Conservation (phyloP, 768 basidiomycete species). For the Leccinum variicolor region DNA sequence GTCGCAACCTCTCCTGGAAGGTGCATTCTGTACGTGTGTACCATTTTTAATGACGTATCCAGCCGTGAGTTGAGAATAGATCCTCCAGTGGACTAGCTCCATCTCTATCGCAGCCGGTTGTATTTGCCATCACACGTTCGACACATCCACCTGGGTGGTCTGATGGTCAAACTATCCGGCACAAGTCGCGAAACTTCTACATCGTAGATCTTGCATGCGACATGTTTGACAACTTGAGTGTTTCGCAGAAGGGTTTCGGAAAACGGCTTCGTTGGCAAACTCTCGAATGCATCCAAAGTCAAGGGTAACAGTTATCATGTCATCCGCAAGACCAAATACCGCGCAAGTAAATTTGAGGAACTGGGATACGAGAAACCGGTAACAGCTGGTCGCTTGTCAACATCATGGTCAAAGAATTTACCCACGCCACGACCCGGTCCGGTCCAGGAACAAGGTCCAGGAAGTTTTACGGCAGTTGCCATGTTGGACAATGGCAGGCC, state of each 20-base stretch:
- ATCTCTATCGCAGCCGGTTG: slow-evolving; percentile 86
- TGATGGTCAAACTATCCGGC: slow-evolving; percentile 47
- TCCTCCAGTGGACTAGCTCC: slow-evolving; percentile 52
- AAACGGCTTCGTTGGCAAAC: slow-evolving; percentile 80
- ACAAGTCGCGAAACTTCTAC: slow-evolving; percentile 73
- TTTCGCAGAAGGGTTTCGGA: slow-evolving; percentile 86
- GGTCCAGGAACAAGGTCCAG: no score
- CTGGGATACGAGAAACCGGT: neutral
- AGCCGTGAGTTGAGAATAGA: no score
- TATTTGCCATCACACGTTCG: slow-evolving; percentile 77
- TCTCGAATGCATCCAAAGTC: slow-evolving; percentile 85
- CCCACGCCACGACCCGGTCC: no score
- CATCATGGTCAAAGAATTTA: no score
- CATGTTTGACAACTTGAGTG: slow-evolving; percentile 73
- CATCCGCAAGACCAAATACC: slow-evolving; percentile 71
- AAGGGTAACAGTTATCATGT: slow-evolving; percentile 82
- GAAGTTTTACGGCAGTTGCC: no score
- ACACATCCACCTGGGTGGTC: slow-evolving; percentile 66
- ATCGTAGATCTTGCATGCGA: slow-evolving; percentile 88
- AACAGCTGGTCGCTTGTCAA: no score
- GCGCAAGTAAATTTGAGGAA: slow-evolving; percentile 87
- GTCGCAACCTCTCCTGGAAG: no score
- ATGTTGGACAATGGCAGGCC: no score
- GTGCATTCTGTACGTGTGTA: no score
- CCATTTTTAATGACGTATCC: no score